Base-by-base conservation (phyloP, 768 basidiomycete genomes). In the Wakefieldia striispora region DNA sequence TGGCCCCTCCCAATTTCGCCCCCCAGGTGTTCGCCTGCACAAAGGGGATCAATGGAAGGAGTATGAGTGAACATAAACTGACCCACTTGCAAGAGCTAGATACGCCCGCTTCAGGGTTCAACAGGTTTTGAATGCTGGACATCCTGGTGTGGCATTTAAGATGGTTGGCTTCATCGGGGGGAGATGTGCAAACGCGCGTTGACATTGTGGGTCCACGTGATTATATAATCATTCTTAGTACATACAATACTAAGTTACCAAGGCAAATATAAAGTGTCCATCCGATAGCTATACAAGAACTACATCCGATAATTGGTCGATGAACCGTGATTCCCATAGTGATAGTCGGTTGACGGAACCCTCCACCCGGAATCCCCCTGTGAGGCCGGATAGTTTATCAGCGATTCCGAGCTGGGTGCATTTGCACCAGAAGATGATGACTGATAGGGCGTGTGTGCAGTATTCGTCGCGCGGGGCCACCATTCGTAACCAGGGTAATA, bases 401-500 rank as follows among this genome's bases (percentile, higher is more conserved):
- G 26, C 6, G 62, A 17, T 34, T 35, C 55, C n/a, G 40, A 27
- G 26, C 31, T 27, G 3, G 55, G 31, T 35, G 43, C 39, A 43
- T 43, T 47, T 9, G 26, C 19, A 16, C 34, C 37, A 6, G 58
- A 31, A 14, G 57, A 20, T 6, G 49, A 41, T 26, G 55, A 54
- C 17, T 49, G 51, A 47, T 65, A 61, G 10, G 59, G 26, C 38
- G 54, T 35, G 4, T 57, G 55, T 16, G 38, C 31, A 38, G 26
- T 33, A 24, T 51, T 54, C 3, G 63, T 55, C 26, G 59, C 46
- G 33, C 78, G 76, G 19, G 83, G 79, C 81, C 82, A 85, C 83
- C 81, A 83, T 59, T 83, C 82, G 57, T 81, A 83, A 23, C 80
- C 83, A 40, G 70, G 69, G 46, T 67, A 70, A 47, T 67, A 72